Evolutionary conservation across 805 yeast genomes (phyloP), one percentile per base, ranked within the genome.

Genomic region (Ogataea corticis): DNA sequence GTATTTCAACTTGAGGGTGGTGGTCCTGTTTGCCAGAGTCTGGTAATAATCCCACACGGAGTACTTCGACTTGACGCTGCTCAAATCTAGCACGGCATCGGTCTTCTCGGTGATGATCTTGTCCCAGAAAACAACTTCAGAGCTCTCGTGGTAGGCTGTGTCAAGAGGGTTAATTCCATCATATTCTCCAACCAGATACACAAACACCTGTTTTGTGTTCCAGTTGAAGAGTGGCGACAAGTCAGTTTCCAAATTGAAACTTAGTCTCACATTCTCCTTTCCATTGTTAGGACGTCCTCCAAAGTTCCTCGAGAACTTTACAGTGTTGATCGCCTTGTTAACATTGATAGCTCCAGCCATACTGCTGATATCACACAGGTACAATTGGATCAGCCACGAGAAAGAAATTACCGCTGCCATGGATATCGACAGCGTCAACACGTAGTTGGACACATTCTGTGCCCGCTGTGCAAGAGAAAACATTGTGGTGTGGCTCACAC

Each of bases 131-230:
- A 92, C 85, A 31, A 91, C 87, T 52, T 82, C 81, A 2, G 49
- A 67, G 56, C 47, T 67, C 62, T 48, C 60, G 38, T 45, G 65
- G 12, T 38, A 28, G 18, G 50, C 52, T 49, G 33, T 51, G 48
- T 46, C 66, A 56, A 41, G 59, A 59, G 1, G 71, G 74, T 33
- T 73, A 58, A 51, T 33, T 11, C 80, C 81, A 14, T 72, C 70
- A 57, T 91, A 91, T 59, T 88, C 92, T 1, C 95, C 96, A 2
- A 95, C 87, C 51, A 94, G 72, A 59, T 92, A 94, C 4, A 85
- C 87, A 59, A 94, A 92, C n/a, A 92, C 82, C 66, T 92, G 98
- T 62, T 92, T 92, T 11, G 99, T 94, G 68, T 92, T 94, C 97
- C 97, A 92, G 66, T 86, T 90, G 76, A 91, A 91, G 42, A 94